Evolutionary conservation across 1,139 yeast species (phyloP), one percentile per base, ranked within the genome.

Genomic region (Kodamaea alishanica): DNA sequence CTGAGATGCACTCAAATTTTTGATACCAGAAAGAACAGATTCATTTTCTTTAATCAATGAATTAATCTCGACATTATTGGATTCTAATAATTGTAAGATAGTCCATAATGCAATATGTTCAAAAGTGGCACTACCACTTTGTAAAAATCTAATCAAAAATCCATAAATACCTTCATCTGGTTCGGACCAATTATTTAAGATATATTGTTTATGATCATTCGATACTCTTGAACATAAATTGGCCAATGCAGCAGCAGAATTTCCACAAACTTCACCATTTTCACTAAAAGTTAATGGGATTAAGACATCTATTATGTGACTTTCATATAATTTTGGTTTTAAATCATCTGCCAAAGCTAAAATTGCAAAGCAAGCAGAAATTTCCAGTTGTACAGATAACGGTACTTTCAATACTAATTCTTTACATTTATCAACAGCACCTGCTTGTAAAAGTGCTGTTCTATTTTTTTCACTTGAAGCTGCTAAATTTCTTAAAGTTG

Each of bases 21-120:
- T 78, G 28, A 80, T 80, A 5, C 81, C 79, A 25, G 70, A 64
- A 38, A 79, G 70, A 12, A 80, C 74, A n/a, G 77, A 67, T 46
- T 70, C 75, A 54, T 80, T 78, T 40, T 69, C 78, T 55, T 82
- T 82, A 34, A 84, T 79, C 52, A 79, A 69, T 7, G 75, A 67
- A 45, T 79, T 77, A 39, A 92, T 78, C 43, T 84, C 84, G 37
- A 67, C 65, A 56, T 89, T 87, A 54, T 85, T 88, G 41, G 95
- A 82, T 65, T 92, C 99, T 48, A 94, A 74, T 48, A 92, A 75
- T 66, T 92, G 98, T 52, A 90, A 73, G 49, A 90, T 85, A 37
- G 97, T 90, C 99, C 99, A 92, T 45, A 90, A 77, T 1, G 98
- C 97, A 63, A 92, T 92, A 60, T 92, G 98, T 65, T 92, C 97